Evolutionary conservation across 768 basidiomycete species (phyloP), one percentile per base, ranked within the genome.

Genomic region (Hemileccinum rubropunctum): DNA sequence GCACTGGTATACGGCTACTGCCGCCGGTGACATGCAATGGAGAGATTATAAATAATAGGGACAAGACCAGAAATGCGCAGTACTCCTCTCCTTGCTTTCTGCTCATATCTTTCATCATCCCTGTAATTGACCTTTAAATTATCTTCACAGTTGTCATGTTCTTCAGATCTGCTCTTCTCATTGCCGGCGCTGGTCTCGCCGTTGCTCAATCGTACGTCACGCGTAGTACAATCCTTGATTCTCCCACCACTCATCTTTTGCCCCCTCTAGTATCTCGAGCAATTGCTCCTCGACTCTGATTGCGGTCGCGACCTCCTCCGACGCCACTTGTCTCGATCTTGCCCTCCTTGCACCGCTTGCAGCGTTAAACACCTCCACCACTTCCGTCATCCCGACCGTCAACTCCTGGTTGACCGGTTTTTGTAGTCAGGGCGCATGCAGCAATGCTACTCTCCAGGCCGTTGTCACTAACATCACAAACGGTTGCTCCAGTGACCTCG

Each of bases 361-460:
- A 5, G 5, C 64, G 20, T 51, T 54, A 3, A 62, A 63, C 27
- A 57, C 23, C 23, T 23, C 23, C 23, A 23, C 48, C 20, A 60
- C 65, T 12, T 75, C 75, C 0, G 35, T 76, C 45, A 58, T 76
- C 30, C 54, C 64, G 2, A 67, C 80, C 12, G 56, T 88, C 48
- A 71, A 84, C 65, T 74, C 45, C 35, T 91, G 88, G 88, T 66
- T 88, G 42, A 73, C 67, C 0, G 78, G 76, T 41, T 33, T 85
- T 45, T 88, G 86, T 62, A 55, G 73, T 15, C 67, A 70, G 40
- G 67, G 68, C 3, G 63, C 78, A 9, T 88, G 87, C 63, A 78
- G 72, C 57, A 85, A 89, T 52, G 67, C 67, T 17, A 82, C 84
- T 0, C 72, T 91, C 10, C 66, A 82, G 17, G 59, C 70, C 2